These are phyloP conservation scores for Pinus tabuliformis DNA, from an alignment of 75 land plant species.

Conservation along the genomic window DNA sequence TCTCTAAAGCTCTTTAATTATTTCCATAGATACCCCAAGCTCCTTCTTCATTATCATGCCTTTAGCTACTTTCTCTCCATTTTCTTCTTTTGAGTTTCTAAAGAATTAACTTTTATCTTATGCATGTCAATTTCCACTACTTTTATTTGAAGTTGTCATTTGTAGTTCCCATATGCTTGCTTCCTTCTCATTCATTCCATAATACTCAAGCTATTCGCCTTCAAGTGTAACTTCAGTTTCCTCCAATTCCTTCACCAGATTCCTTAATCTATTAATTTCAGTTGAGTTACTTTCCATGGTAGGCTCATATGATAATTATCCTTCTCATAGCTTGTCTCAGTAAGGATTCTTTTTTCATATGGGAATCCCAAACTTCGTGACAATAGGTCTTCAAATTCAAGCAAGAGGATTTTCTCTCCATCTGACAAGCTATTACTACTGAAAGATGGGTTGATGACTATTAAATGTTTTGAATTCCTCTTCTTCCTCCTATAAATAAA, in stretches of 20 bases:
- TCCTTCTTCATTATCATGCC: no score
- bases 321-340: conserved; percentile 26
- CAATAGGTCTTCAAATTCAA: conserved; percentile 77
- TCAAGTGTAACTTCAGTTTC: conserved; percentile 73
- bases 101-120: no score
- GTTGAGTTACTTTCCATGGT: conserved; percentile 58
- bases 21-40: no score
- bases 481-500: conserved; percentile 53
- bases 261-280: conserved; percentile 52
- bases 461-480: conserved; percentile 85
- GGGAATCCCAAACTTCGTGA: conserved; percentile 54
- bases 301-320: conserved; percentile 28
- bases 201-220: conserved; percentile 68
- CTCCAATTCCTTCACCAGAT: conserved; percentile 42
- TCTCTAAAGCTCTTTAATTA: no score
- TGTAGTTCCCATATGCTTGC: conserved; percentile 44
- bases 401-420: conserved; percentile 53
- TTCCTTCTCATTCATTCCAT: conserved; percentile 84
- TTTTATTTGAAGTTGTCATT: no score
- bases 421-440: conserved; percentile 25
- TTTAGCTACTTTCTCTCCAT: no score
- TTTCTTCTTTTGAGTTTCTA: no score
- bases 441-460: conserved; percentile 32
- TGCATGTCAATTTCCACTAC: no score
- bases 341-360: conserved; percentile 21